These are phyloP conservation scores for Globisporangium ultimum DNA, from an alignment of 352 stramenopile genomes.

Conservation along the genomic window DNA sequence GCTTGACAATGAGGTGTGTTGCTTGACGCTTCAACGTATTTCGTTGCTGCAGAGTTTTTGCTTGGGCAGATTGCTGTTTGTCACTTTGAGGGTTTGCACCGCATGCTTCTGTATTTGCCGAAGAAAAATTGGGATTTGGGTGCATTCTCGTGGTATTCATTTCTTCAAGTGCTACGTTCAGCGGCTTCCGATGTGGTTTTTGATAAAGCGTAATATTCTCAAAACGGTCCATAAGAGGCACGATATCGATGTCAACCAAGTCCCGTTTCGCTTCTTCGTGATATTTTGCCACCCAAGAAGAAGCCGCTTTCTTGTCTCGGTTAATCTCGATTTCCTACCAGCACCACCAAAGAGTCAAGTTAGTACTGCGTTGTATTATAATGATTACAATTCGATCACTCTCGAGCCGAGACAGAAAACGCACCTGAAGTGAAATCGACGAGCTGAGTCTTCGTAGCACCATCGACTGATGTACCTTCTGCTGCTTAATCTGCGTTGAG, in stretches of 20 bases:
- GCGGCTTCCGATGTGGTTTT: conserved; percentile 28
- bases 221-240: conserved; percentile 30
- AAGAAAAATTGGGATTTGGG: no score
- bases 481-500: not conserved
- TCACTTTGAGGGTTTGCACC: no score
- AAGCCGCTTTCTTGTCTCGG: conserved; percentile 7
- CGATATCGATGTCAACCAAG: conserved; percentile 27
- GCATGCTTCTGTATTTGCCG: no score
- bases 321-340: conserved; percentile 3
- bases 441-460: conserved; percentile 1
- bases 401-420: not conserved
- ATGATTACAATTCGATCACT: no score
- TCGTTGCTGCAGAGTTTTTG: not conserved
- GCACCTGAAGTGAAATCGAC: conserved; percentile 3
- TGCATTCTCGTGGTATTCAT: conserved; percentile 8
- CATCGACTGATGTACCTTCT: not conserved
- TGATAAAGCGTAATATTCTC: conserved; percentile 29
- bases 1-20: conserved; percentile 16
- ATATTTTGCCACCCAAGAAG: conserved; percentile 16
- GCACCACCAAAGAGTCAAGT: not conserved
- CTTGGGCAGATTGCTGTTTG: not conserved
- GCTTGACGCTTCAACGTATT: conserved; percentile 15
- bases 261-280: conserved; percentile 27
- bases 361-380: not conserved
- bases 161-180: conserved; percentile 28